Base-by-base conservation (phyloP, 2,329 filamentous ascomycete genomes). In the Aphanocladium album region DNA sequence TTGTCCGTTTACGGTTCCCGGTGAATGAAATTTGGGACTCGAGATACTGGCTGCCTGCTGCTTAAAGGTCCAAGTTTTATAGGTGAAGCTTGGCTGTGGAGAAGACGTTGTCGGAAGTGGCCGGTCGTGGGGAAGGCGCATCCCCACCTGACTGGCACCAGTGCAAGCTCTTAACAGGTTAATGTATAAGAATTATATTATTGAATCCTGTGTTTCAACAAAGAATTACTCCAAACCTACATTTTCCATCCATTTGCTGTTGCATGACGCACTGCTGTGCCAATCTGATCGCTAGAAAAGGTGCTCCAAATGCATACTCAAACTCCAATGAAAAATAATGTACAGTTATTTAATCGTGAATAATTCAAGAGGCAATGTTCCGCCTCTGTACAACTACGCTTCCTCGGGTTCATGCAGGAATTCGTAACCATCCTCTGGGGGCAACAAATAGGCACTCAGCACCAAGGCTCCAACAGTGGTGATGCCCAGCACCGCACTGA, bases 391-490 rank as follows among this genome's bases (percentile, higher is more conserved):
- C 9, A 27, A 21, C 70, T 71, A 71, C 79, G 85, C 70, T 87
- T 91, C 73, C 21, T 76, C 61, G 3, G 78, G 75, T 30, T 83
- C 81, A 14, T 74, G 70, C 62, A 84, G 70, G 64, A 90, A 83
- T 72, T 96, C 90, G 76, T 96, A 97, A 60, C 91, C 93, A 68
- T 89, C 90, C 72, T 97, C 93, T 0, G 86, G 83, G 1, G 91
- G 89, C 47, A 96, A 78, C 23, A 89, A 74, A 62, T 86, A 84
- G 5, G 88, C 89, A 1, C 90, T 89, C 12, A 85, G 75, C 1
- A 83, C 78, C 58, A 97, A 78, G 14, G 83, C 85, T 16, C 79
- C 75, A 1, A 83, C 85, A 14, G 79, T 74, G 11, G 85, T 61
- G 2, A 85, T 71, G 25, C 81, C 80, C 1, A 87, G 71, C 25